Evolutionary conservation across 805 yeast genomes (phyloP), one percentile per base, ranked within the genome.

Genomic region (Candida krabiensis): DNA sequence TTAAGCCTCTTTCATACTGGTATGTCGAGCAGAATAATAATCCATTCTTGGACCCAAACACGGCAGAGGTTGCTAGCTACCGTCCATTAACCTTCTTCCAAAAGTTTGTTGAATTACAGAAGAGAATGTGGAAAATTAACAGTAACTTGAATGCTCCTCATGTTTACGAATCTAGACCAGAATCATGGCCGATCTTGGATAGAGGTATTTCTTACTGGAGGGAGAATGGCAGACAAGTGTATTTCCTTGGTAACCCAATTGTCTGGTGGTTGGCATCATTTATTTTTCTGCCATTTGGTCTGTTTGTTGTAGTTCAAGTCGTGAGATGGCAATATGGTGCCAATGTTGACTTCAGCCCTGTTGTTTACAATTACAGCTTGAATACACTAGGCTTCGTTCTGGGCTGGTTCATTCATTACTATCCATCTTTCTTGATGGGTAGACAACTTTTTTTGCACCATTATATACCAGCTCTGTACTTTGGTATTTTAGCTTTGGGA

Each of bases 361-460:
- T 72, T 35, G 75, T 82, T 12, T 73, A 70, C 64, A 80, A 82
- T 65, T 83, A 74, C 69, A 83, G 81, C 55, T 66, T 75, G 37
- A 85, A 82, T 53, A 73, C 74, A 19, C 64, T 81, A 40, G 76
- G 77, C 22, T 86, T 78, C 59, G 54, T 80, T 28, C 54, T 77
- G 7, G 96, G 95, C 30, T 87, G 89, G 86, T 66, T 58, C 35
- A 24, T 83, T 26, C 95, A 87, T 61, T 83, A 76, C 57, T 58
- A 71, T 38, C 95, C 95, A 49, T 85, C 86, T 37, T 82, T 77
- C 64, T 67, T 90, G 41, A 90, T 90, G 98, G 89, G 81, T 17
- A 80, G 98, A 67, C 97, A 90, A 67, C 65, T 90, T 64, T 90
- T 91, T 69, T 70, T 90, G 59, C 98, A 90, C 63, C 98, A 90